phyloP scores from a whole-genome alignment of 495 filamentous ascomycete genomes.

The Penicilliopsis zonata region DNA sequence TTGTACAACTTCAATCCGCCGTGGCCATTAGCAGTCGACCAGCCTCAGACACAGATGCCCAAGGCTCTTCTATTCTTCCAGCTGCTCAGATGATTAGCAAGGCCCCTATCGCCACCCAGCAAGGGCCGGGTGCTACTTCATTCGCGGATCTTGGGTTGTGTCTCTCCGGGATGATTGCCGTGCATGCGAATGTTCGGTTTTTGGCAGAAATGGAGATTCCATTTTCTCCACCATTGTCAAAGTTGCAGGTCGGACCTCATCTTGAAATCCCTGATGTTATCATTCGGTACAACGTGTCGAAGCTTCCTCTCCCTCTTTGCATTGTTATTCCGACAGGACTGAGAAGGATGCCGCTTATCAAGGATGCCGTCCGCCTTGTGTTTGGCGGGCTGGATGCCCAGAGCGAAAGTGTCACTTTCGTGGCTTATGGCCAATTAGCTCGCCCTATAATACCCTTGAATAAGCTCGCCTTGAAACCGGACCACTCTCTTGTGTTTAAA shows the following conservation, averaged over 20 bases:
- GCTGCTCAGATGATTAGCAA: conserved; percentile 19
- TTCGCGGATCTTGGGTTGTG: conserved; percentile 27
- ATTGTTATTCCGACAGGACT: conserved; percentile 18
- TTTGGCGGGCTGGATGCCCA: conserved; percentile 29
- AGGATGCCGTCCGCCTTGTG: conserved; percentile 24
- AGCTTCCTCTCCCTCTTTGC: conserved; percentile 20
- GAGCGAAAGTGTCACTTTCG: conserved; percentile 21
- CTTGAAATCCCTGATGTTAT: conserved; percentile 24
- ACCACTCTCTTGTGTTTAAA: conserved; percentile 23
- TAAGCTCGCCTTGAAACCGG: conserved; percentile 14
- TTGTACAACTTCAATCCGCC: conserved; percentile 41
- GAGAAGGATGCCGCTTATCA: conserved; percentile 17
- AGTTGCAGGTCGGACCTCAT: conserved; percentile 19
- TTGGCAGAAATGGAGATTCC: conserved; percentile 21
- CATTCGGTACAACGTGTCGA: conserved; percentile 20
- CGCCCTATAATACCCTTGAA: conserved; percentile 14
- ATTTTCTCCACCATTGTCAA: conserved; percentile 21
- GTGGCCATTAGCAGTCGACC: conserved; percentile 4
- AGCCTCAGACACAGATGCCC: conserved; percentile 2
- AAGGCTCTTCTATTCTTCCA: conserved; percentile 4
- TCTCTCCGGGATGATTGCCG: conserved; percentile 27
- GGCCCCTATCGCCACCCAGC: conserved; percentile 11
- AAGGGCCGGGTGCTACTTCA: conserved; percentile 12
- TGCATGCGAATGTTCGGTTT: conserved; percentile 29
- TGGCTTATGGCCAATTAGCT: conserved; percentile 24